Evolutionary conservation across 108 stramenopile genomes (phyloP).

Genomic region (Skeletonema menzelii): DNA sequence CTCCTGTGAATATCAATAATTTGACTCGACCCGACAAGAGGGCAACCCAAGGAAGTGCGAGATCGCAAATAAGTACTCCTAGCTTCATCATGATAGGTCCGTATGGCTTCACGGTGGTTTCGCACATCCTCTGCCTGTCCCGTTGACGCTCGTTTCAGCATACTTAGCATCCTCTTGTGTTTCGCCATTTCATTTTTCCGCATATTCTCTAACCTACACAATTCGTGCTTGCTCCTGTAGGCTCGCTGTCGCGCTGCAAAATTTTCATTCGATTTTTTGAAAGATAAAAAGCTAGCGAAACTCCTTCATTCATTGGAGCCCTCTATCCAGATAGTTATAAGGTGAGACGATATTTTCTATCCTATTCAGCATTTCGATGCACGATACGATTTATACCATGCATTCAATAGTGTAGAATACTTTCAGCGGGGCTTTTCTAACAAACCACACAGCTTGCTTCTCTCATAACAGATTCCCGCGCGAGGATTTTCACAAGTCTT

Average conservation of each 20-base stretch:
- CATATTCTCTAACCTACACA: too few species aligned
- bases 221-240: too few species aligned
- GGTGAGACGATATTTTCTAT: background rate
- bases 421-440: background rate
- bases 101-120: too few species aligned
- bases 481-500: background rate
- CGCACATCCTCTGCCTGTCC: too few species aligned
- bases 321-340: background rate
- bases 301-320: background rate
- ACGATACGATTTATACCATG: background rate
- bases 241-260: background rate
- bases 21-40: background rate
- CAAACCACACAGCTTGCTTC: background rate
- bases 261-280: background rate
- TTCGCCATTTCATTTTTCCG: too few species aligned
- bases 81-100: too few species aligned
- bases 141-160: too few species aligned
- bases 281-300: background rate
- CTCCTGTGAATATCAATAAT: background rate
- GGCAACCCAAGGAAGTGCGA: too few species aligned
- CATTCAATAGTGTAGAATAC: background rate
- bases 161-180: too few species aligned
- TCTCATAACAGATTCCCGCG: background rate
- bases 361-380: background rate
- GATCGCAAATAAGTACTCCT: too few species aligned